These are phyloP conservation scores for Dendrobium officinale DNA, from an alignment of 106 monocot species.

Conservation along the genomic window DNA sequence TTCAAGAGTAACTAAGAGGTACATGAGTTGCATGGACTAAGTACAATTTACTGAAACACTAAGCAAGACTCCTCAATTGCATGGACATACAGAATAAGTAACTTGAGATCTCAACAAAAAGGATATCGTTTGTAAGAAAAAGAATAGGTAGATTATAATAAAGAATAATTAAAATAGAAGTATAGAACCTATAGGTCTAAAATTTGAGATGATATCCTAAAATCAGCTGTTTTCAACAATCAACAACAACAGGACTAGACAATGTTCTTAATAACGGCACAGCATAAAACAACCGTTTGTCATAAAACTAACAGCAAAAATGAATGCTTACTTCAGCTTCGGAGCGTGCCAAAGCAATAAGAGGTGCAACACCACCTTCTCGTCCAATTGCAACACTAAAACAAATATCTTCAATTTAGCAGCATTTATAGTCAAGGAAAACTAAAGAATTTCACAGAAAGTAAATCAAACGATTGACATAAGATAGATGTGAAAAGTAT, in stretches of 20 bases:
- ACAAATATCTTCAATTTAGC: neutral
- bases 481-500: neutral
- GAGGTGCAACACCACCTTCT: constrained; percentile 63
- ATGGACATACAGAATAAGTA: no score
- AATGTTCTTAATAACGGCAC: neutral
- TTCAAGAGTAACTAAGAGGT: no score
- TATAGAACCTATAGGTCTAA: neutral
- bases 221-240: neutral
- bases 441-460: neutral
- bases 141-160: neutral
- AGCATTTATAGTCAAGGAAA: neutral
- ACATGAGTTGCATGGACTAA: no score
- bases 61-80: no score
- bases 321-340: constrained; percentile 28
- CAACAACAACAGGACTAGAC: neutral
- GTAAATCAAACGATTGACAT: neutral
- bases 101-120: no score
- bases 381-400: constrained; percentile 41
- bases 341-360: constrained; percentile 57
- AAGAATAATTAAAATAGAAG: neutral
- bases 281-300: neutral
- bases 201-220: neutral
- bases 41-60: no score
- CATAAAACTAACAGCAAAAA: neutral
- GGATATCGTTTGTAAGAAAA: neutral